These are phyloP conservation scores for Thyridium curvatum DNA, from an alignment of 2,329 filamentous ascomycete genomes.

Conservation along the genomic window DNA sequence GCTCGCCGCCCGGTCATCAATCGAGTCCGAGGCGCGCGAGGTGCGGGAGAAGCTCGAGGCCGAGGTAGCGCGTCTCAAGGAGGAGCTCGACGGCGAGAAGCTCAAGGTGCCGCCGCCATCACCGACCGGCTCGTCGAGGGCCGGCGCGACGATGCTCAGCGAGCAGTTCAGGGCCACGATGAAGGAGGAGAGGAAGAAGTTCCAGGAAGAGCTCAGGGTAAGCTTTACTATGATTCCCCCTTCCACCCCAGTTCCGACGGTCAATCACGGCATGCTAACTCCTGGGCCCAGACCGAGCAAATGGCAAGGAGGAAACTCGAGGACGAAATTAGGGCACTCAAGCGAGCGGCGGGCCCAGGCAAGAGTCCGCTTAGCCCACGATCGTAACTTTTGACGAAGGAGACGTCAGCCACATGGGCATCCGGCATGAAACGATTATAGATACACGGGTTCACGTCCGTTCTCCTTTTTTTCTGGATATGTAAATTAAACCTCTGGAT, in stretches of 20 bases:
- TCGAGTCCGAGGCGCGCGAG: constrained; percentile 31
- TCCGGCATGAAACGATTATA: too few relatives aligned
- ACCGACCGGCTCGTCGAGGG: constrained; percentile 24
- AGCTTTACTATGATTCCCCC: constrained; percentile 16
- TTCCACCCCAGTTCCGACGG: neutral
- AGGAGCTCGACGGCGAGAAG: constrained; percentile 44
- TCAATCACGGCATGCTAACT: constrained; percentile 4
- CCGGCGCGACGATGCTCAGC: constrained; percentile 41
- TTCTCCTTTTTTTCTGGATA: too few relatives aligned
- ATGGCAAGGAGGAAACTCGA: constrained; percentile 39
- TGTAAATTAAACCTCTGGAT: too few relatives aligned
- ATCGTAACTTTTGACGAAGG: constrained; percentile 6
- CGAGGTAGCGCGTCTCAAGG: constrained; percentile 37
- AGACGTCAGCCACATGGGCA: neutral
- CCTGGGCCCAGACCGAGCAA: constrained; percentile 40
- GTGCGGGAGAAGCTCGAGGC: constrained; percentile 31
- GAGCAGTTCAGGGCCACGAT: constrained; percentile 51
- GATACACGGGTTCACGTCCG: too few relatives aligned
- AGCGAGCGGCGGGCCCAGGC: constrained; percentile 32
- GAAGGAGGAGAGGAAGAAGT: constrained; percentile 51
- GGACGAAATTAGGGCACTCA: constrained; percentile 41
- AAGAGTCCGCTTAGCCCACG: constrained; percentile 36
- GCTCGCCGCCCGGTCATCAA: constrained; percentile 21
- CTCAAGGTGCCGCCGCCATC: constrained; percentile 30
- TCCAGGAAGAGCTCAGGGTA: constrained; percentile 48